A percentile compares a stretch with the other conserved stretches of the same genome.
These are phyloP conservation scores for Geranomyces variabilis DNA, from an alignment of 192 early-diverging fungal species.

Conservation along the genomic window DNA sequence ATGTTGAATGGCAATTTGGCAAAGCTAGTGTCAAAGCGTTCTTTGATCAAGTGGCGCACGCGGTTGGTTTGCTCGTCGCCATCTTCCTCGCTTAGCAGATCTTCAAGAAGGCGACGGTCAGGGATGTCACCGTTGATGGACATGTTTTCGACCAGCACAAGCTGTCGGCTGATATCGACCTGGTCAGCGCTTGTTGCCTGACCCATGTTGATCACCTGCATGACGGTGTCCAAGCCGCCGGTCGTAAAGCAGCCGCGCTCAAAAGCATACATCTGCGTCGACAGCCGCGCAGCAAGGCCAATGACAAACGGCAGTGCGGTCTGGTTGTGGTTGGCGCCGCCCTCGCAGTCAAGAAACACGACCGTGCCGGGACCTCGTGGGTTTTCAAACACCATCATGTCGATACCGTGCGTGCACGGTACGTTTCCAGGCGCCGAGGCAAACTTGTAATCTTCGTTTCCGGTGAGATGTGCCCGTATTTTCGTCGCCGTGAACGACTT, in stretches of 20 bases:
- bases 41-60: conserved; percentile 46
- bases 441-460: conserved; percentile 47
- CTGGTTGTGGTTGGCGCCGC: conserved; percentile 58
- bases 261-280: conserved; percentile 54
- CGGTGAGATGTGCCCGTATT: conserved; percentile 36
- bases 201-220: conserved; percentile 64
- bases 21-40: conserved; percentile 49
- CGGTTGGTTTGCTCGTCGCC: conserved; percentile 60
- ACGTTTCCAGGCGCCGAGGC: conserved; percentile 55
- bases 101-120: conserved; percentile 42
- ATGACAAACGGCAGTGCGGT: conserved; percentile 60
- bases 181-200: conserved; percentile 41
- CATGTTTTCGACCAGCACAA: conserved; percentile 60
- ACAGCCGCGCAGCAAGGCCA: conserved; percentile 57
- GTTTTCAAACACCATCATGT: conserved; percentile 55
- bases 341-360: conserved; percentile 58
- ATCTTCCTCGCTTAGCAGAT: conserved; percentile 52
- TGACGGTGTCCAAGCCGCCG: conserved; percentile 57
- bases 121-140: conserved; percentile 57
- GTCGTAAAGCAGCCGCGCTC: conserved; percentile 61
- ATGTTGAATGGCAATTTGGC: conserved; percentile 52
- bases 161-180: conserved; percentile 46
- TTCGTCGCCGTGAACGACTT: conserved; percentile 51
- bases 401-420: conserved; percentile 60
- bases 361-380: conserved; percentile 48